These are phyloP conservation scores for Tylopilus felleus DNA, from an alignment of 768 basidiomycete genomes.

Conservation along the genomic window DNA sequence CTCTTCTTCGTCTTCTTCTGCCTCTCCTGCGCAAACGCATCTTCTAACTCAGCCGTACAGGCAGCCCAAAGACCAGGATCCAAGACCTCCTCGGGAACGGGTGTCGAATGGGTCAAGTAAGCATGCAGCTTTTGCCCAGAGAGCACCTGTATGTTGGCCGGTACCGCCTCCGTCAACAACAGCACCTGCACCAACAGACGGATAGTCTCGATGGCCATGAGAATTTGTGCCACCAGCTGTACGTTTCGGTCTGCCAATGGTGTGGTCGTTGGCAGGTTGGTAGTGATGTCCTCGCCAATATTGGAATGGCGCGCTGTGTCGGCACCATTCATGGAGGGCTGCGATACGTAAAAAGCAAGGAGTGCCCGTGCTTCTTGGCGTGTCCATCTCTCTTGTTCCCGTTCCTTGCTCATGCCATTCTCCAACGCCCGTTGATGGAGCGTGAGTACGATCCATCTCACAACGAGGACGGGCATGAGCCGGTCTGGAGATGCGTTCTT, in stretches of 20 bases:
- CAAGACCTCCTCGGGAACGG: constrained; percentile 21
- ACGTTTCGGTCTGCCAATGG: constrained; percentile 56
- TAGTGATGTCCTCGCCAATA: constrained; percentile 9
- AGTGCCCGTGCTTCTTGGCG: constrained; percentile 57
- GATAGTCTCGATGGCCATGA: constrained; percentile 57
- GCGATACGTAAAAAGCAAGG: constrained; percentile 45
- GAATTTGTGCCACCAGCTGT: constrained; percentile 64
- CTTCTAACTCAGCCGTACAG: constrained; percentile 42
- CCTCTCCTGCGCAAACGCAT: constrained; percentile 47
- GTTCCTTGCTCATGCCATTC: constrained; percentile 47
- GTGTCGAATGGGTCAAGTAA: constrained; percentile 37
- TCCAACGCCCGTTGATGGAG: constrained; percentile 52
- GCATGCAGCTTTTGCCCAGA: constrained; percentile 63
- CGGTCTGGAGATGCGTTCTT: constrained; percentile 43
- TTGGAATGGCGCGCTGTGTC: constrained; percentile 18
- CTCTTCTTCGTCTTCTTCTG: constrained; percentile 43
- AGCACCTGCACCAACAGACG: constrained; percentile 60
- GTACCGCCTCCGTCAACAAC: constrained; percentile 48
- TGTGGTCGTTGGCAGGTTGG: constrained; percentile 2
- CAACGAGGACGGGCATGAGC: constrained; percentile 50
- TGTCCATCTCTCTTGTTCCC: constrained; percentile 69
- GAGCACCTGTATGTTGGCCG: constrained; percentile 45
- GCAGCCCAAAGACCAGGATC: constrained; percentile 45
- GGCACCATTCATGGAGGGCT: neutral
- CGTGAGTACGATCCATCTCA: constrained; percentile 59